Conservation (phyloP, 1,139 yeast genomes). For the Kodamaea fungicola region DNA sequence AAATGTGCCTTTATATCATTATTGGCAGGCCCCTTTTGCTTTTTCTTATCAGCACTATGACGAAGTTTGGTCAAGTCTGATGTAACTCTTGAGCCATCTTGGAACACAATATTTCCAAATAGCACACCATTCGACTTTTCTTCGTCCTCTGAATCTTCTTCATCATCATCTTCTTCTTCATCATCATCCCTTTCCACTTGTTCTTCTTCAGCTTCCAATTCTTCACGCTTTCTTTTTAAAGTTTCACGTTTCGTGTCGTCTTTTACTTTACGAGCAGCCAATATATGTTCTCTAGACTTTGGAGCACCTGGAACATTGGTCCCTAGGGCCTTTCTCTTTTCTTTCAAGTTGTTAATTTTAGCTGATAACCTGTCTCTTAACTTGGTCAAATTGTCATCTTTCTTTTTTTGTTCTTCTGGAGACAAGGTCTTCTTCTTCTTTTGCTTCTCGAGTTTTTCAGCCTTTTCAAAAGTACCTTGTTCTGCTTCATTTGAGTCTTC, state of each 20-base stretch:
- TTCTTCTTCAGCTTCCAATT: slow-evolving; percentile 32
- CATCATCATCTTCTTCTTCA: slow-evolving; percentile 34
- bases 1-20: slow-evolving; percentile 85
- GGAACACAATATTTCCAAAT: slow-evolving; percentile 79
- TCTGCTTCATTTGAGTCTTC: slow-evolving; percentile 72
- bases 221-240: slow-evolving; percentile 31
- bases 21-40: slow-evolving; percentile 79
- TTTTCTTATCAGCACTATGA: slow-evolving; percentile 44
- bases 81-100: slow-evolving; percentile 79
- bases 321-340: slow-evolving; percentile 90
- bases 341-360: slow-evolving; percentile 67
- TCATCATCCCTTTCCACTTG: slow-evolving; percentile 37
- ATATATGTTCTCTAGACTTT: slow-evolving; percentile 70
- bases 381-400: slow-evolving; percentile 55
- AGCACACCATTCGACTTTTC: slow-evolving; percentile 39
- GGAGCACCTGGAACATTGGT: slow-evolving; percentile 78
- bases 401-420: slow-evolving; percentile 47
- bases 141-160: slow-evolving; percentile 24
- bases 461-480: slow-evolving; percentile 12
- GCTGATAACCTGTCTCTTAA: slow-evolving; percentile 70
- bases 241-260: slow-evolving; percentile 37
- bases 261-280: slow-evolving; percentile 52
- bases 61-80: slow-evolving; percentile 67
- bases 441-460: slow-evolving; percentile 17
- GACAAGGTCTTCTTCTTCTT: slow-evolving; percentile 28